Conservation (phyloP, 2,329 filamentous ascomycete genomes). For the Pseudomassariella vexata region DNA sequence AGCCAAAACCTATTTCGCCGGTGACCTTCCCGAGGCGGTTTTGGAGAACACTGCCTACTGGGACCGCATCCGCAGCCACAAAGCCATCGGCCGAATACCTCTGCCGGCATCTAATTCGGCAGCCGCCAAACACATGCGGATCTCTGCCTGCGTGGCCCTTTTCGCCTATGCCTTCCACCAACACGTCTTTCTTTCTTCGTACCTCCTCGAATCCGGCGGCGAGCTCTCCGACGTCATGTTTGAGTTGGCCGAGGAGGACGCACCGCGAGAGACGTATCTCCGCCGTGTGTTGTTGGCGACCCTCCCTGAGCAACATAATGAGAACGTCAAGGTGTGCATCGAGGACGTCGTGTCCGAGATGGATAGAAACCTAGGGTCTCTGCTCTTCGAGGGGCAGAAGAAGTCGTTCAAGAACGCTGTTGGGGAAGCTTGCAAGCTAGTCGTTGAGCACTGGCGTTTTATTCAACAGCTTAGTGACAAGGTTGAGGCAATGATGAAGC, state of each 20-base stretch:
- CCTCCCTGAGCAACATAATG: constrained; percentile 22
- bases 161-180: constrained; percentile 25
- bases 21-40: constrained; percentile 2
- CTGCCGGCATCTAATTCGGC: constrained; percentile 27
- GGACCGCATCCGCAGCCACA: constrained; percentile 6
- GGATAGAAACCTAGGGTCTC: constrained; percentile 25
- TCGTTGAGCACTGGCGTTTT: constrained; percentile 25
- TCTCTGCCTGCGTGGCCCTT: constrained; percentile 25
- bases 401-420: constrained; percentile 24
- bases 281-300: constrained; percentile 24
- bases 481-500: constrained; percentile 21
- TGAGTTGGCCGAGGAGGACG: constrained; percentile 22
- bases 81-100: constrained; percentile 12
- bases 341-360: constrained; percentile 28
- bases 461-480: constrained; percentile 25
- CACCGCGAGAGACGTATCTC: constrained; percentile 22
- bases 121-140: constrained; percentile 29
- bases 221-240: constrained; percentile 24
- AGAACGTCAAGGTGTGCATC: constrained; percentile 19
- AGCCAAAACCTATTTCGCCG: constrained; percentile 3
- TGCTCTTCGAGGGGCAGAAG: constrained; percentile 24
- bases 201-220: constrained; percentile 25
- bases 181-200: constrained; percentile 28
- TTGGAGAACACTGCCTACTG: constrained; percentile 3
- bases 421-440: constrained; percentile 20